Percentiles rank a stretch among this genome's conserved stretches.
Conservation (phyloP, 2,329 filamentous ascomycete species). For the Fusarium coicis region DNA sequence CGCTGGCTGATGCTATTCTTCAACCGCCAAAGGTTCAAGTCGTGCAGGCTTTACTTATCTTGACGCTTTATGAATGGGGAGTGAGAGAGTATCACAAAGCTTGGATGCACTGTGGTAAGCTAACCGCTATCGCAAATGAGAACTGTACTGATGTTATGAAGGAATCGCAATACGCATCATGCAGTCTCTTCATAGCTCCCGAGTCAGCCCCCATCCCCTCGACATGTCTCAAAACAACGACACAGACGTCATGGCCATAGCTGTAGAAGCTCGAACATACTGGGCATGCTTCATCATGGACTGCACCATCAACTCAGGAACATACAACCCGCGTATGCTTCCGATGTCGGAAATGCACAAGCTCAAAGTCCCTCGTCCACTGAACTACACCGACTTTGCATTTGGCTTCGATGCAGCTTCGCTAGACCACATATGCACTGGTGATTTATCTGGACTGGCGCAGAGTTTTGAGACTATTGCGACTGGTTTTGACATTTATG, state of each 20-base stretch:
- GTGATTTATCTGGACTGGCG: conserved; percentile 3
- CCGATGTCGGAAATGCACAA: conserved; percentile 50
- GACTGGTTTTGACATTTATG: conserved; percentile 57
- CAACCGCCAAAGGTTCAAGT: conserved; percentile 42
- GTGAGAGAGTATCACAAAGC: conserved; percentile 55
- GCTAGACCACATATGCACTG: neutral
- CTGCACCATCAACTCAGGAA: conserved; percentile 56
- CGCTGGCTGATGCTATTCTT: conserved; percentile 25
- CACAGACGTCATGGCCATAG: conserved; percentile 24
- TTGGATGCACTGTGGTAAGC: conserved; percentile 55
- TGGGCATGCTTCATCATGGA: conserved; percentile 60
- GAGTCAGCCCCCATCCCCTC: conserved; percentile 26
- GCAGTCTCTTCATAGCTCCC: conserved; percentile 40
- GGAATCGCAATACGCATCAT: conserved; percentile 41
- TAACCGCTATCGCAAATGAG: too few species aligned
- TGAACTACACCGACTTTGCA: conserved; percentile 52
- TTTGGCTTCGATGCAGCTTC: conserved; percentile 47
- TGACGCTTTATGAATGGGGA: conserved; percentile 56
- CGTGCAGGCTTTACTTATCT: conserved; percentile 53
- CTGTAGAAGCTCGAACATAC: conserved; percentile 54
- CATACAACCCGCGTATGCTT: conserved; percentile 52
- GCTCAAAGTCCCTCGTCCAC: conserved; percentile 46
- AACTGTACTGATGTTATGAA: neutral
- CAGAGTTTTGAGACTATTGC: conserved; percentile 50
- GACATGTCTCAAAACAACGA: conserved; percentile 28